Conservation (phyloP, 2,329 filamentous ascomycete species). For the Apiospora rasikravindrae region DNA sequence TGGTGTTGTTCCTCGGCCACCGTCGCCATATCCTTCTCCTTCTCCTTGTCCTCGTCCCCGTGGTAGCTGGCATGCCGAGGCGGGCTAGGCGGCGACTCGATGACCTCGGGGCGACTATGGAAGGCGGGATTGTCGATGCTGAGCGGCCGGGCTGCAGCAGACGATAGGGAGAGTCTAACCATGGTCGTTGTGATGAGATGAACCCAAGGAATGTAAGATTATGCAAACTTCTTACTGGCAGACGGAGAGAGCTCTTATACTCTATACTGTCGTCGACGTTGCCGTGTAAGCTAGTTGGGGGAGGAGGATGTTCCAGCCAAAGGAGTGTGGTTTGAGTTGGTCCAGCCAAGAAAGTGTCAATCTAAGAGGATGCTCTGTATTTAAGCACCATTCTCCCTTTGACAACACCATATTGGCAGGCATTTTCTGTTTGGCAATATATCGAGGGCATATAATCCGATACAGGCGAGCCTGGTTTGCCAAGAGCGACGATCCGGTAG, state of each 20-base stretch:
- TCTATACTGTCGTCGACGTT: neutral
- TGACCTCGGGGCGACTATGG: neutral
- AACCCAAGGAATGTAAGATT: neutral
- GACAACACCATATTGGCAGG: neutral
- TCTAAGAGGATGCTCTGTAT: neutral
- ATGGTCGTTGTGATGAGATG: neutral
- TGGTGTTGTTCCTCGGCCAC: no score
- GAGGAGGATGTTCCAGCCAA: neutral
- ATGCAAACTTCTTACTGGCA: neutral
- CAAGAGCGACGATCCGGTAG: neutral
- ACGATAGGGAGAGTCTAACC: neutral
- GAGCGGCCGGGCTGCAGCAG: neutral
- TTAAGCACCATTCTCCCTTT: neutral
- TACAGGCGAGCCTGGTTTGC: neutral
- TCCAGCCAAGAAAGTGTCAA: neutral
- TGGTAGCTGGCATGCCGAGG: neutral
- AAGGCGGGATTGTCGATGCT: neutral
- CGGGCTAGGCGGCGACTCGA: neutral
- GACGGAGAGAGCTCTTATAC: neutral
- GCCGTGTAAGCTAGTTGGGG: neutral
- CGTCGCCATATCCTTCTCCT: neutral
- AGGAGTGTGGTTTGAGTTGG: neutral
- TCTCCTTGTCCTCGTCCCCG: neutral
- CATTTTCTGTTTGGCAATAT: neutral
- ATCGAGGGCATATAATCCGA: neutral